Evolutionary conservation across 192 early-diverging fungal genomes (phyloP), one percentile per base, ranked within the genome.

Genomic region (Kappamyces sp.): DNA sequence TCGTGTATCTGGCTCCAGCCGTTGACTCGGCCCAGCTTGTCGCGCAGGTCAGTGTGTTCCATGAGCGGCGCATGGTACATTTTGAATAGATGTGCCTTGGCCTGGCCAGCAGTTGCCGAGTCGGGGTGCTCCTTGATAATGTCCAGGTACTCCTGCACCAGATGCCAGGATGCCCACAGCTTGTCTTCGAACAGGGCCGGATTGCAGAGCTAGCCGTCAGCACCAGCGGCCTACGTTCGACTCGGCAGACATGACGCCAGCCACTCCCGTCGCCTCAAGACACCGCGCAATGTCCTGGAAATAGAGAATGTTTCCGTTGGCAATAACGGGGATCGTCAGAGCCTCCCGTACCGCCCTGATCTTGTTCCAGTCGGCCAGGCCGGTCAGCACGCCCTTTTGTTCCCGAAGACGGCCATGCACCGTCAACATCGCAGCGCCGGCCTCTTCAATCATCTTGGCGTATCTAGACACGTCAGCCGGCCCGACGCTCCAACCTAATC

Each of bases 221-320:
- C 31, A 39, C 31, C 42, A 12, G 23, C 23, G 23, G 23, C 23
- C 23, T 23, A 23, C 23, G 46, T 38, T 44, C 61, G 8, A 46
- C 48, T 60, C 72, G 6, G 92, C 94, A 2, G 87, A 82, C 97
- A 99, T 99, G 46, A 98, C 89, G 32, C 92, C 97, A 58, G 90
- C 94, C 33, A 80, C 88, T 7, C 88, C 89, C 5, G 94, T 99
- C n/a, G 68, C 65, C 8, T 86, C 80, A 1, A 98, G 53, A 50
- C 93, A 97, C 2, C 78, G 65, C 54, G 88, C 80, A 37, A 96
- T 75, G 52, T 99, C 94, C 69, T 97, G 90, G 32, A 74, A 73
- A 63, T 97, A 98, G 13, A 94, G 73, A 44, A 99, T 92, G 61
- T 99, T 97, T n/a, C 97, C 97, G 61, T 99, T 99, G 51, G 93